These are phyloP conservation scores for Cordyceps sp. DNA, from an alignment of 2,329 filamentous ascomycete species.

Conservation along the genomic window DNA sequence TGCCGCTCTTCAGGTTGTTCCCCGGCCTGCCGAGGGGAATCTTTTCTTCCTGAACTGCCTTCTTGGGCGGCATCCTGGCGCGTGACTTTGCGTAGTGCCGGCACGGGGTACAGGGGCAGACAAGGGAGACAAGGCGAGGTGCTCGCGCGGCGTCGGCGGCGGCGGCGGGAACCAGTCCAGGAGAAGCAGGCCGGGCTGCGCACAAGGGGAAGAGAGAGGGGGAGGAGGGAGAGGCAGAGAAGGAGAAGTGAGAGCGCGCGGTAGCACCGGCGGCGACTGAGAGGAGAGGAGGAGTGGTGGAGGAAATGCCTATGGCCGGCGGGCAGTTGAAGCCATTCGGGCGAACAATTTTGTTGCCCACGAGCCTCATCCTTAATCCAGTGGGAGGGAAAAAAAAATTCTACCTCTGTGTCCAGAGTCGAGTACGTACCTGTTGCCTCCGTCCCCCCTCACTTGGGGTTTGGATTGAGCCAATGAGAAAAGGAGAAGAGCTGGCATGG, in stretches of 20 bases:
- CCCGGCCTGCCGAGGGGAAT: conserved; percentile 87
- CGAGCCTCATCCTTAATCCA: conserved; percentile 7
- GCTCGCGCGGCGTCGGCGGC: too few relatives aligned
- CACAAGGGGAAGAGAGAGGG: conserved; percentile 30
- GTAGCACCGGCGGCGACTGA: neutral
- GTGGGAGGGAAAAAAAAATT: neutral
- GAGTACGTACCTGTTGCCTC: too few relatives aligned
- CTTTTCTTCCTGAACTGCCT: conserved; percentile 83
- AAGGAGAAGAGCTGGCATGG: too few relatives aligned
- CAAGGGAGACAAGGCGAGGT: too few relatives aligned
- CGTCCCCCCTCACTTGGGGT: too few relatives aligned
- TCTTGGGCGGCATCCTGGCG: conserved; percentile 90
- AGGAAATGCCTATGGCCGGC: neutral
- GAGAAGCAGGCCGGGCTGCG: too few relatives aligned
- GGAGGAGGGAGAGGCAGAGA: neutral
- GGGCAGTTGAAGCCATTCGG: neutral
- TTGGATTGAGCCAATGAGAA: too few relatives aligned
- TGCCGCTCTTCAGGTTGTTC: conserved; percentile 98
- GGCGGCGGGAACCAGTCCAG: too few relatives aligned
- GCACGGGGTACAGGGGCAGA: too few relatives aligned
- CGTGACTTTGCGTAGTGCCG: conserved; percentile 45
- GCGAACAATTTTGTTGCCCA: neutral
- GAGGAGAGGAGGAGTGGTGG: neutral
- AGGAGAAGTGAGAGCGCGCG: too few relatives aligned
- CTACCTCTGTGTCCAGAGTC: conserved; percentile 5